These are phyloP conservation scores for Ceratobasidium theobromae DNA, from an alignment of 1,284 basidiomycete genomes.

Conservation along the genomic window DNA sequence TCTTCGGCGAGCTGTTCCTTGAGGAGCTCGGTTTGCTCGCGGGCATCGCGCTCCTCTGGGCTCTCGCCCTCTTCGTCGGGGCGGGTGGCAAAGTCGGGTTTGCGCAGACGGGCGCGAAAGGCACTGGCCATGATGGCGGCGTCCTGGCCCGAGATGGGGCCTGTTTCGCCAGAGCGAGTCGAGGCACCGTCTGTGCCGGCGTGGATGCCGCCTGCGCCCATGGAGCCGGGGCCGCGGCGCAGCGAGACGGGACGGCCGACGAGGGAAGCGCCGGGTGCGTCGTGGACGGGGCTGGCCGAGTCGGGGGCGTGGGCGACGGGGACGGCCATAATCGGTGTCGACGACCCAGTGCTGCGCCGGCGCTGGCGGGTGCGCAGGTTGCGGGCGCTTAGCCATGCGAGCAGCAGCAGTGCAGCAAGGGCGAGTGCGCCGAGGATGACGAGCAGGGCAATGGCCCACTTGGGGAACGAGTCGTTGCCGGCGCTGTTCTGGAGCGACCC, in stretches of 20 bases:
- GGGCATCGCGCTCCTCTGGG: constrained; percentile 48
- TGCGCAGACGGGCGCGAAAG: constrained; percentile 77
- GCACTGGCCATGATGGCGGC: constrained; percentile 87
- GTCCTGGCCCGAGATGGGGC: constrained; percentile 74
- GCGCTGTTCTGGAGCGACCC: constrained; percentile 38
- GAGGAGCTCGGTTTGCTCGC: constrained; percentile 50
- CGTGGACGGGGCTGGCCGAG: constrained; percentile 5
- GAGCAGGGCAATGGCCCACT: constrained; percentile 87
- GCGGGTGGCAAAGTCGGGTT: constrained; percentile 72
- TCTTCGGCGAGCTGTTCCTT: constrained; percentile 76
- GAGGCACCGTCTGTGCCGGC: constrained; percentile 64
- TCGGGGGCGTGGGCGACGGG: not conserved
- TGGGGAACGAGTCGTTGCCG: constrained; percentile 56
- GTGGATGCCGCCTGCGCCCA: constrained; percentile 37
- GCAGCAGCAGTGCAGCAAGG: constrained; percentile 63
- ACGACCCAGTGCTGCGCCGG: constrained; percentile 71
- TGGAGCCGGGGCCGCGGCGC: constrained; percentile 29
- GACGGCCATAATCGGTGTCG: constrained; percentile 74
- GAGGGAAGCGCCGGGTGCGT: constrained; percentile 32
- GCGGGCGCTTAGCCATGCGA: constrained; percentile 69
- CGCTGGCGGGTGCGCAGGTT: constrained; percentile 52
- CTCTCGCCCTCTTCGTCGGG: constrained; percentile 69
- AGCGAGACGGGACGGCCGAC: constrained; percentile 5
- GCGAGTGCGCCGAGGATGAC: constrained; percentile 79
- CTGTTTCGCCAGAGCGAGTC: constrained; percentile 62